Base-by-base conservation (phyloP, 2,329 filamentous ascomycete species). In the Fusarium sp. region DNA sequence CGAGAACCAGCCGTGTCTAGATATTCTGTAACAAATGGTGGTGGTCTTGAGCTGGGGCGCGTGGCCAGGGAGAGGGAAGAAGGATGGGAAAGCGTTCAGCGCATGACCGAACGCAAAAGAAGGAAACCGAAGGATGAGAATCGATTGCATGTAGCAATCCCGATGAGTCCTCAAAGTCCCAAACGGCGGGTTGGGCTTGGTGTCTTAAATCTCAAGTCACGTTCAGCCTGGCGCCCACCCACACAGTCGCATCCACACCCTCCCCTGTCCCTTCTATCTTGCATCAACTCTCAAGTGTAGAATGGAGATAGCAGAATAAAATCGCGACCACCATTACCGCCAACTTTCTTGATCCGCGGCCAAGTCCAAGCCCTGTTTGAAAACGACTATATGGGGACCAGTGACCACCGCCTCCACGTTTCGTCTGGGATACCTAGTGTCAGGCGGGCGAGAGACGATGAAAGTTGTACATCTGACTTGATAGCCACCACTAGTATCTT, bases 121-220 rank as follows among this genome's bases (percentile, higher is more conserved):
- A 61, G 50, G 57, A 42, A 31, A 42, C 50, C 33, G 50, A 55
- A 48, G 57, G 41, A 46, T 52, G 63, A 70, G 49, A 48, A 55
- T 49, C 73, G 74, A 77, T 74, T 71, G 52, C 66, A 73, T 72
- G 72, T 75, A 73, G 71, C 62, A 71, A 63, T 41, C 69, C 68
- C 71, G 73, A 77, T 72, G 70, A 71, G 62, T 62, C 64, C 65
- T 61, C 60, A 53, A 54, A 66, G 58, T 63, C 65, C 58, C 54
- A 74, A 73, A 65, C 58, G 68, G 69, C 63, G 75, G 63, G 65
- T 70, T 72, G 68, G 73, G 63, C 75, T 75, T 75, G 74, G 75
- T 80, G 79, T 80, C 78, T 80, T 74, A 74, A 69, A 72, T 73
- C 57, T 65, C 67, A 59, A 79, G 79, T 80, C 79, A 80, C 79